Percentiles rank a stretch among this genome's conserved stretches.
Evolutionary conservation across 139 green algal species (phyloP).

Genomic region (Chlamydomonas incerta): DNA sequence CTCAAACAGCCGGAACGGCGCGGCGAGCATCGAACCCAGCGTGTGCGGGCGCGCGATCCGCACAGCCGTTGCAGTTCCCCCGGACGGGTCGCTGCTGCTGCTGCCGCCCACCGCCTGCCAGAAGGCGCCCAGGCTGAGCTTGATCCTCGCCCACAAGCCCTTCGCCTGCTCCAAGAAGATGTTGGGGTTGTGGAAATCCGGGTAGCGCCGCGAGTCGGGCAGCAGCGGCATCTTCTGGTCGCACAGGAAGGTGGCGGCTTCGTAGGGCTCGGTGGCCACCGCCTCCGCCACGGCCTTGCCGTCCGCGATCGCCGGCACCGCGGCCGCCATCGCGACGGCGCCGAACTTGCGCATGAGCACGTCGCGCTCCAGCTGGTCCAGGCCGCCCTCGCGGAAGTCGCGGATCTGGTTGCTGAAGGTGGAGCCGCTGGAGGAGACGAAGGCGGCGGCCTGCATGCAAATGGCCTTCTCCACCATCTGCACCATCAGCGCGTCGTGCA

Average conservation of each 20-base stretch:
- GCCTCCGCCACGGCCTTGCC: not conserved
- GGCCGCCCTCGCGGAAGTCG: constrained; percentile 30
- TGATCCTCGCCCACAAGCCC: not conserved
- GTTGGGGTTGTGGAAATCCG: constrained; percentile 28
- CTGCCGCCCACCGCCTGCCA: too few species aligned
- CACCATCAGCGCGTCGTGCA: constrained; percentile 31
- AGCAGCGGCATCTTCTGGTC: not conserved
- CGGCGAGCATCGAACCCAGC: not conserved
- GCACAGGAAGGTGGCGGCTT: constrained; percentile 3
- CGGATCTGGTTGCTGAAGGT: constrained; percentile 46
- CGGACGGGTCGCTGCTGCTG: not conserved
- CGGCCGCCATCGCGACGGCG: not conserved
- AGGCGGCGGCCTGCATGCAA: constrained; percentile 35
- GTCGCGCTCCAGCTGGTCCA: constrained; percentile 3
- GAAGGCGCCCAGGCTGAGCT: too few species aligned
- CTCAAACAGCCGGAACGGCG: not conserved
- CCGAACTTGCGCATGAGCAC: constrained; percentile 1
- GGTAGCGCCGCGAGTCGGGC: not conserved
- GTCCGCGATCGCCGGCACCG: not conserved
- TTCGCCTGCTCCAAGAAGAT: constrained; percentile 7
- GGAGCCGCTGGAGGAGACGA: constrained; percentile 20
- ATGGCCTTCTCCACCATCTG: constrained; percentile 52
- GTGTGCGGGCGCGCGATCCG: not conserved
- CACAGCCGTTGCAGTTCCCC: too few species aligned
- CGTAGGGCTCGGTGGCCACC: not conserved